Evolutionary conservation across 441 rosid genomes (phyloP).

Genomic region (Gossypium schwendimanii): DNA sequence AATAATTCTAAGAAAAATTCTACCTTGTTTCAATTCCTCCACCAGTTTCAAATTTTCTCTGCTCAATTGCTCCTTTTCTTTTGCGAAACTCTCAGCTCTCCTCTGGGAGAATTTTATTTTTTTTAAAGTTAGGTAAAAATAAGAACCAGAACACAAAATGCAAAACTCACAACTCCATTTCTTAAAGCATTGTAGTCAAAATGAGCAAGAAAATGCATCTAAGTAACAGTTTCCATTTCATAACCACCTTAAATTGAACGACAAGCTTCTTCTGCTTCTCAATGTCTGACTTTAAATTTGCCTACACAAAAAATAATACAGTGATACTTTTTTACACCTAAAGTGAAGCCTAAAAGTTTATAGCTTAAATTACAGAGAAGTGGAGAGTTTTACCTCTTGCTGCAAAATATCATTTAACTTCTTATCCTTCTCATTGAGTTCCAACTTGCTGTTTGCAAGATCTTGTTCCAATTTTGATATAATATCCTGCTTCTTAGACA

Average conservation of each 20-base stretch:
- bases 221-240: slow-evolving; percentile 2
- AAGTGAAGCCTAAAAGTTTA: slow-evolving; percentile 5
- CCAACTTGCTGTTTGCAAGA: slow-evolving; percentile 52
- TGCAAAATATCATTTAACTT: slow-evolving; percentile 53
- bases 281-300: slow-evolving; percentile 38
- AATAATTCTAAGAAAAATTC: neutral
- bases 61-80: slow-evolving; percentile 69
- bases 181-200: neutral
- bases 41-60: slow-evolving; percentile 73
- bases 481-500: slow-evolving; percentile 53
- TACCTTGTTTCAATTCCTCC: slow-evolving; percentile 88
- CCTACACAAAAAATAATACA: slow-evolving; percentile 35
- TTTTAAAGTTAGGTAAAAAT: neutral
- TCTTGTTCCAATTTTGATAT: slow-evolving; percentile 65
- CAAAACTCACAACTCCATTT: neutral
- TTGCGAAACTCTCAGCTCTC: slow-evolving; percentile 34
- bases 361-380: neutral
- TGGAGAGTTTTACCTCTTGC: slow-evolving; percentile 44
- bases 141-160: neutral
- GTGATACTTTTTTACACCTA: neutral
- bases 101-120: slow-evolving; percentile 24
- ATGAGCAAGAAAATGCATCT: neutral
- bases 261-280: slow-evolving; percentile 51
- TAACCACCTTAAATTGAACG: slow-evolving; percentile 40
- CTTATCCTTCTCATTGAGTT: slow-evolving; percentile 61